Base-by-base conservation (phyloP, 2,329 filamentous ascomycete species). In the Polychaeton citri region DNA sequence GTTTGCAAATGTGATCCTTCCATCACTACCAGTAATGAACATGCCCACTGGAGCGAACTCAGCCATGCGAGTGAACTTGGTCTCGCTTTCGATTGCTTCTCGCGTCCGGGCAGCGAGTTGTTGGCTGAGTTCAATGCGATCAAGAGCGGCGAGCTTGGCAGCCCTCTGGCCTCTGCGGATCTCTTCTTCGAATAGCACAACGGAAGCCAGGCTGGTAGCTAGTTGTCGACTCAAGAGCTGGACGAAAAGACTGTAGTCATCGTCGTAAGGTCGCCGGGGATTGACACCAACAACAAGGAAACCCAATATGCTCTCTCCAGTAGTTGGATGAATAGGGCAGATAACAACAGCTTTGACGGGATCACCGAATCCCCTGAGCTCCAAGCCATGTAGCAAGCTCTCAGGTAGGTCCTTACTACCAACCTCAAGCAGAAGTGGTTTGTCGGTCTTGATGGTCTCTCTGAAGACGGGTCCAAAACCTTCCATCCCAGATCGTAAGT, bases 21-120 rank as follows among this genome's bases (percentile, higher is more conserved):
- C 83, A 28, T 66, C 57, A 0, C 72, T 68, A 50, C 85, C 72
- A n/a, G 81, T 80, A 45, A 90, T 87, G 54, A 88, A 88, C 62
- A 92, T 79, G 19, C 83, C 84, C 1, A 87, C 82, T 0, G 83
- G 83, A 0, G 81, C 80, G 43, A 85, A 83, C 51, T 87, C 82
- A 2, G 83, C 81, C 80, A 90, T 86, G 31, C 81, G 70, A 1
- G 81, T 84, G 52, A 90, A 90, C 39, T 79, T 79, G 20, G 80
- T 78, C 54, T 90, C 83, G 52, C 76, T 69, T 38, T 72, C 69
- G 18, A 64, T 63, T 2, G 68, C 69, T 52, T 73, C 67, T 50
- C 71, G 65, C 2, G 70, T 72, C 33, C 68, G 60, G 19, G 79
- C 66, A 30, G 76, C 75, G 10, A 90, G 66, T 52, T 88, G 79